Evolutionary conservation across 805 yeast genomes (phyloP).

Genomic region (Pichia nakasei): DNA sequence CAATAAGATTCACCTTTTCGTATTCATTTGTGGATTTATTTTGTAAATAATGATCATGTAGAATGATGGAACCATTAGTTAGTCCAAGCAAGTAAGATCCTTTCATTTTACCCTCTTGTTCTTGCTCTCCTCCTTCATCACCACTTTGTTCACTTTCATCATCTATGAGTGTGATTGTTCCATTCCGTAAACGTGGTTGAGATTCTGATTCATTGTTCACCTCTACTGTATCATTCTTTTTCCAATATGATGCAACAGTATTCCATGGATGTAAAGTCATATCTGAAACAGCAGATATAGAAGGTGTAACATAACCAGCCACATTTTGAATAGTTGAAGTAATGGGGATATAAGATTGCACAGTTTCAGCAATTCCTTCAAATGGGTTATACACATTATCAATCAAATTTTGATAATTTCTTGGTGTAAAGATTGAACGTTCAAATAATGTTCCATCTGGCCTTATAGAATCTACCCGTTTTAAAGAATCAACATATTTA

Average conservation of each 20-base stretch:
- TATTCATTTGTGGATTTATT: background rate
- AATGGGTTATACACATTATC: slow-evolving; percentile 25
- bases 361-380: slow-evolving; percentile 17
- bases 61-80: slow-evolving; percentile 12
- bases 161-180: background rate
- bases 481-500: slow-evolving; percentile 13
- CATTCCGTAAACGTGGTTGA: slow-evolving; percentile 1
- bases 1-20: slow-evolving; percentile 1
- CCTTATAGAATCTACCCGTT: slow-evolving; percentile 14
- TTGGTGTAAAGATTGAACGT: slow-evolving; percentile 23
- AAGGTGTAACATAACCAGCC: background rate
- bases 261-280: slow-evolving; percentile 5
- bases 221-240: background rate
- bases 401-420: slow-evolving; percentile 20
- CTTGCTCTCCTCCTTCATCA: slow-evolving; percentile 8
- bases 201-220: no score
- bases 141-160: background rate
- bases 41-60: slow-evolving; percentile 12
- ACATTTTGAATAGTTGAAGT: background rate
- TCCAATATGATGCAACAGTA: slow-evolving; percentile 4
- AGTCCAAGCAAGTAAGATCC: slow-evolving; percentile 22
- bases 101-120: slow-evolving; percentile 6
- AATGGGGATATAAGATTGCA: slow-evolving; percentile 16
- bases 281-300: slow-evolving; percentile 1
- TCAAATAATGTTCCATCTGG: slow-evolving; percentile 19